These are phyloP conservation scores for Sambucus nigra DNA, from an alignment of 129 eudicot genomes.

Conservation along the genomic window DNA sequence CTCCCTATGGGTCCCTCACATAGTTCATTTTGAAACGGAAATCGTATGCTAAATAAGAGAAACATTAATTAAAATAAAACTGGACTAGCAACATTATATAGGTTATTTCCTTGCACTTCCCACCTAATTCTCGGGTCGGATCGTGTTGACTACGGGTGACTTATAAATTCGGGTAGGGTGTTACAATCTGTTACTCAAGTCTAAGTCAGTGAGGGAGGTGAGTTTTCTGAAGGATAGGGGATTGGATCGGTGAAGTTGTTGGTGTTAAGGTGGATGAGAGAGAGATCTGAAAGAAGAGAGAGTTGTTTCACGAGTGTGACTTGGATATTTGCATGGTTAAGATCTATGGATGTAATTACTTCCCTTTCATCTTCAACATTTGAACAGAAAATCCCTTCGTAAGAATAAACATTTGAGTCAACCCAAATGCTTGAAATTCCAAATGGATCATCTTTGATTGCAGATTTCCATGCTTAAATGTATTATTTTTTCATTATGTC, in stretches of 20 bases:
- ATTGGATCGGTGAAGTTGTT: slow-evolving; percentile 69
- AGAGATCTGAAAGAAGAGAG: slow-evolving; percentile 48
- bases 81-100: too few species aligned
- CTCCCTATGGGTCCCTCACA: too few species aligned
- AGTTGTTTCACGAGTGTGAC: slow-evolving; percentile 65
- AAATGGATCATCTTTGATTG: slow-evolving; percentile 55
- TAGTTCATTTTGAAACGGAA: too few species aligned
- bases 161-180: too few species aligned
- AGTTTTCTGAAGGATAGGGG: slow-evolving; percentile 51
- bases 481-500: too few species aligned
- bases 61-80: too few species aligned
- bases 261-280: slow-evolving; percentile 73
- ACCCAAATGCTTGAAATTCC: slow-evolving; percentile 49
- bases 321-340: slow-evolving; percentile 72
- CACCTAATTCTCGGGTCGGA: too few species aligned
- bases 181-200: slow-evolving; percentile 94
- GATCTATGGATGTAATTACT: slow-evolving; percentile 84
- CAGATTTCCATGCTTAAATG: slow-evolving; percentile 71
- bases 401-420: slow-evolving; percentile 57
- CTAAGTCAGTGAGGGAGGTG: slow-evolving; percentile 61
- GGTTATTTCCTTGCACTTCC: too few species aligned
- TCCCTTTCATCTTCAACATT: slow-evolving; percentile 23
- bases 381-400: slow-evolving; percentile 57
- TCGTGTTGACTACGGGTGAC: too few species aligned
- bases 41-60: too few species aligned